Conservation (phyloP, 2,329 filamentous ascomycete genomes). For the Clarireedia homoeocarpa region DNA sequence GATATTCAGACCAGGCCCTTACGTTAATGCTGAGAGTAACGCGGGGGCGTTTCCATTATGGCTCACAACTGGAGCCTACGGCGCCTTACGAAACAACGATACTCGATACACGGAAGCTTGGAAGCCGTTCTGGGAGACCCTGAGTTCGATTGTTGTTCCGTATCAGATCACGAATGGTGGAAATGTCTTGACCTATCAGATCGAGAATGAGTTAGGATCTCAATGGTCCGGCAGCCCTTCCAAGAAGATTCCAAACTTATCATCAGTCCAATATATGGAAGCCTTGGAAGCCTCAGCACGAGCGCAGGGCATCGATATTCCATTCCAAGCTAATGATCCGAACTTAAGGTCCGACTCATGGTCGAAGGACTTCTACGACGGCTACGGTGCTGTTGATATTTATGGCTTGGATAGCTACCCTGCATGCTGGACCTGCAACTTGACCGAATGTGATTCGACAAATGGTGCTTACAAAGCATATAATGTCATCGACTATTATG, state of each 20-base stretch:
- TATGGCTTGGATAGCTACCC: constrained; percentile 45
- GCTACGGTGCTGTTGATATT: constrained; percentile 48
- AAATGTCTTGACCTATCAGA: constrained; percentile 47
- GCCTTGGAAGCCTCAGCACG: constrained; percentile 44
- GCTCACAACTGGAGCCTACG: constrained; percentile 53
- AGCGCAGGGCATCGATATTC: constrained; percentile 50
- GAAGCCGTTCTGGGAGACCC: constrained; percentile 44
- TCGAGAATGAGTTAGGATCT: constrained; percentile 47
- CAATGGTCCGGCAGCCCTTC: constrained; percentile 35
- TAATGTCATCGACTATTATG: constrained; percentile 27
- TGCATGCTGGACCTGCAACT: constrained; percentile 55
- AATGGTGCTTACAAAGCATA: constrained; percentile 51
- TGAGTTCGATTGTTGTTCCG: constrained; percentile 42
- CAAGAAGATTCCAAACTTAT: constrained; percentile 39
- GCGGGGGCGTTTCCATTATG: constrained; percentile 55
- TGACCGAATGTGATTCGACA: constrained; percentile 50
- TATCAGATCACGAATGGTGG: constrained; percentile 51
- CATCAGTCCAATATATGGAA: constrained; percentile 49
- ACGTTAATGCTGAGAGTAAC: constrained; percentile 56
- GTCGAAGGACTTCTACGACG: constrained; percentile 51
- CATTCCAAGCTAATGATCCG: constrained; percentile 50
- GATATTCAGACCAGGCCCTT: constrained; percentile 62
- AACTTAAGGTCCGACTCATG: constrained; percentile 51
- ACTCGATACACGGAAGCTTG: constrained; percentile 44
- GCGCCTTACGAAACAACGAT: constrained; percentile 44